Conservation (phyloP, 371 early-diverging fungal species). For the Racocetra persica region DNA sequence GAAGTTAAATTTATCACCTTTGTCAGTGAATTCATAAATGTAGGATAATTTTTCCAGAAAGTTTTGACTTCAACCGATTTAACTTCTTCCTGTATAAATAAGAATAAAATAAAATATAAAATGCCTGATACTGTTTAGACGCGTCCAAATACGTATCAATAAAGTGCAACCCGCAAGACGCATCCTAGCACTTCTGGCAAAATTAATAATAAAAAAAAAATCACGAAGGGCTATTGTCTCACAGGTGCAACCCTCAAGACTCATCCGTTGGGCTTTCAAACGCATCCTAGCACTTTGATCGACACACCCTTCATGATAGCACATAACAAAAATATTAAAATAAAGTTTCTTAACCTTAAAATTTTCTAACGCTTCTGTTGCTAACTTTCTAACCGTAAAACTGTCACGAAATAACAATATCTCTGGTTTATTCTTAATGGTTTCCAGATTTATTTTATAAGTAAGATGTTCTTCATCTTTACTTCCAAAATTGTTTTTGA, state of each 20-base stretch:
- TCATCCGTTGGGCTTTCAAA: conserved; percentile 15
- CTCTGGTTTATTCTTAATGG: not conserved
- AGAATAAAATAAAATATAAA: conserved; percentile 3
- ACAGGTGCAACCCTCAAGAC: not conserved
- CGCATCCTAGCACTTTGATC: conserved; percentile 20
- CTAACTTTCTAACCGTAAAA: not conserved
- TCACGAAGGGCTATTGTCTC: not conserved
- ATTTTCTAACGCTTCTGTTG: not conserved
- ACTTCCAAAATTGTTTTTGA: not conserved
- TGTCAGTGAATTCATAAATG: not conserved
- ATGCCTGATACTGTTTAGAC: conserved; percentile 1
- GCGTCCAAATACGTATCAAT: conserved; percentile 8
- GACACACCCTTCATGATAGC: not conserved
- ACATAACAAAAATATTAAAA: no score
- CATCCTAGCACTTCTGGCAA: conserved; percentile 37
- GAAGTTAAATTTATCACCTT: conserved; percentile 1
- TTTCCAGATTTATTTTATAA: conserved; percentile 28
- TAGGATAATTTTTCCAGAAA: not conserved
- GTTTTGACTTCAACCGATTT: not conserved
- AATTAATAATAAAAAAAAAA: not conserved
- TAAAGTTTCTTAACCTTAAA: not conserved
- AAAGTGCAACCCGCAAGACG: conserved; percentile 13
- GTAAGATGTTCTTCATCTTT: conserved; percentile 30
- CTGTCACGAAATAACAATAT: not conserved
- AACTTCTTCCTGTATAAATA: conserved; percentile 13